A percentile compares a stretch with the other conserved stretches of the same genome.
Evolutionary conservation across 768 basidiomycete species (phyloP).

Genomic region (Lenzites betulinus): DNA sequence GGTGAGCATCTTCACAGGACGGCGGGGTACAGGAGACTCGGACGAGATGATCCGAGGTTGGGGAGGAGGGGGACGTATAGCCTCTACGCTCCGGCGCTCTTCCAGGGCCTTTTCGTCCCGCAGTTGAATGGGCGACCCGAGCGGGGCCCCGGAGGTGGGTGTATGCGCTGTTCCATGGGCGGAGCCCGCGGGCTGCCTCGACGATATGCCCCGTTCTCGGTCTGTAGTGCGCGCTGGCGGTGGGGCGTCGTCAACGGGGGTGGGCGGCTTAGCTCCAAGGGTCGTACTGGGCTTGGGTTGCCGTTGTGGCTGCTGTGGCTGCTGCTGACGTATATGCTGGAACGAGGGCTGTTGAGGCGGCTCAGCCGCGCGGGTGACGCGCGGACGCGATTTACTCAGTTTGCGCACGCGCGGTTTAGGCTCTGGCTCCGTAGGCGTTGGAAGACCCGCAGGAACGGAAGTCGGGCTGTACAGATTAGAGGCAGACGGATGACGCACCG

Average conservation of each 20-base stretch:
- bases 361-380: conserved; percentile 10
- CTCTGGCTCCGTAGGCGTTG: conserved; percentile 19
- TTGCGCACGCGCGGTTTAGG: conserved; percentile 13
- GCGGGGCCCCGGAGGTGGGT: not conserved
- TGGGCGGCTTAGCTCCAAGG: conserved; percentile 19
- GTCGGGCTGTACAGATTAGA: conserved; percentile 6
- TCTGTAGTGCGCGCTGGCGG: conserved; percentile 6
- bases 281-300: not conserved
- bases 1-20: conserved; percentile 27
- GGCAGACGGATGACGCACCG: not conserved
- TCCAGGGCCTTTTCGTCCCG: conserved; percentile 7
- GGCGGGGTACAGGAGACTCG: conserved; percentile 15
- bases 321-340: no score
- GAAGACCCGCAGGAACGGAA: not conserved
- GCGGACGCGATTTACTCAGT: conserved; percentile 26
- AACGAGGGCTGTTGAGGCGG: not conserved
- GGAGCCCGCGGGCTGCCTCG: conserved; percentile 1
- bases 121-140: conserved; percentile 20
- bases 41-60: conserved; percentile 15
- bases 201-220: not conserved
- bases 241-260: conserved; percentile 19
- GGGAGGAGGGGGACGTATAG: conserved; percentile 7
- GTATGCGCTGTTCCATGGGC: not conserved
- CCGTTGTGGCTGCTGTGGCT: not conserved
- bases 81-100: conserved; percentile 5